Percentiles rank a stretch among this genome's conserved stretches.
Conservation (phyloP, 495 filamentous ascomycete genomes). For the Penicillium riverlandense region DNA sequence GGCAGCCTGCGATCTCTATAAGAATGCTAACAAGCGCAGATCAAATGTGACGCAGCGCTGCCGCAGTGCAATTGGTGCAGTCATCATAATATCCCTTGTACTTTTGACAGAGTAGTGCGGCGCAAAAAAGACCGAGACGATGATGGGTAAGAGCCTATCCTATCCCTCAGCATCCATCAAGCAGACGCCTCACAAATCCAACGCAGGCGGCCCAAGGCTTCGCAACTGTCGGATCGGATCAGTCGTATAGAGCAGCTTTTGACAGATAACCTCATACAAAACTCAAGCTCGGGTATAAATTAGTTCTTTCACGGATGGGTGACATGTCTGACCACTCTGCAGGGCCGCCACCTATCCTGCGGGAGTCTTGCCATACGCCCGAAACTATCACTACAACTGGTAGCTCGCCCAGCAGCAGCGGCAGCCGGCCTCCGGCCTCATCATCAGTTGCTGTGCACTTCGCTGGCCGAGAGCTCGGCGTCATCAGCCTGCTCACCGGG, state of each 20-base stretch:
- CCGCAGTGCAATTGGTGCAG: constrained; percentile 47
- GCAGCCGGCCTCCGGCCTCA: constrained; percentile 11
- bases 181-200: too few species aligned
- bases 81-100: constrained; percentile 43
- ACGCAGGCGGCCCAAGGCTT: constrained; percentile 16
- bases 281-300: constrained; percentile 15
- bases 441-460: constrained; percentile 39
- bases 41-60: constrained; percentile 42
- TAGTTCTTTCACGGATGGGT: too few species aligned
- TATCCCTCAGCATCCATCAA: not conserved
- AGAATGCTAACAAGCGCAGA: constrained; percentile 20
- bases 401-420: constrained; percentile 12
- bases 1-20: not conserved
- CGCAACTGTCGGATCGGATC: constrained; percentile 30
- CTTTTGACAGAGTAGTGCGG: constrained; percentile 32
- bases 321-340: too few species aligned
- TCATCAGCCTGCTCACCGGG: constrained; percentile 38
- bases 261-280: constrained; percentile 20
- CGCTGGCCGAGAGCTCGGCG: constrained; percentile 39
- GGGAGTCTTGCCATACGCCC: too few species aligned
- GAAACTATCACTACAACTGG: constrained; percentile 3
- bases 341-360: too few species aligned
- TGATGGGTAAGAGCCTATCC: constrained; percentile 14
- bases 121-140: constrained; percentile 23
- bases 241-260: constrained; percentile 35